Evolutionary conservation across 805 yeast species (phyloP), one percentile per base, ranked within the genome.

Genomic region (Candida schatavii): DNA sequence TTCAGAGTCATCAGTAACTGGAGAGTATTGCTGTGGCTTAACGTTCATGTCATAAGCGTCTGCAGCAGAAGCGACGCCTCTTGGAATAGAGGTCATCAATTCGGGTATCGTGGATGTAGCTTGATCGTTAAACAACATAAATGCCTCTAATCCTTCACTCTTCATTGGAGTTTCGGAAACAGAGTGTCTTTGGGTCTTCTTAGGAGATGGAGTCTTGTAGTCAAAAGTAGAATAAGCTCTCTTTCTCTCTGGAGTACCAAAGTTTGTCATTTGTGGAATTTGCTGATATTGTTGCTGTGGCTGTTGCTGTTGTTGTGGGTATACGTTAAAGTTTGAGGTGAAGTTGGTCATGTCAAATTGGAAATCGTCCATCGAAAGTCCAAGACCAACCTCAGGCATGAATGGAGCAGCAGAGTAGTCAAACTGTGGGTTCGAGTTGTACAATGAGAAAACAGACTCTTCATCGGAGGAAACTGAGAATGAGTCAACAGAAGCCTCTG

Each of bases 121-220:
- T 49, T 61, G 64, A 19, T 57, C 48, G 43, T 55, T 56, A 32
- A 62, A 48, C 35, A 47, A 46, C 62, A 60, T 54, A 39, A 61
- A 56, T 35, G 59, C 65, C 27, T 62, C 66, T 27, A 62, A 54
- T n/a, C 52, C 57, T 32, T 40, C 44, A 27, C 40, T 40, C 25
- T 34, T 39, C 32, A 41, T 40, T n/a, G 38, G 33, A 26, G 19
- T 36, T 21, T 35, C 38, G 18, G 26, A 14, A 7, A 18, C 28
- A 14, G 36, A 14, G 21, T 17, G 18, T 43, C 34, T 26, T 27
- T 31, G 44, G 19, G 17, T 27, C 28, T 20, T 32, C 26, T 32
- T 32, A 15, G 42, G 35, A 20, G 41, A 38, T 10, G 41, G 41
- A 31, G 41, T 39, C 19, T 32, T 32, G 37, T 39, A 39, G 6